These are phyloP conservation scores for Pseudocercospora crystallina DNA, from an alignment of 2,329 filamentous ascomycete genomes.

Conservation along the genomic window DNA sequence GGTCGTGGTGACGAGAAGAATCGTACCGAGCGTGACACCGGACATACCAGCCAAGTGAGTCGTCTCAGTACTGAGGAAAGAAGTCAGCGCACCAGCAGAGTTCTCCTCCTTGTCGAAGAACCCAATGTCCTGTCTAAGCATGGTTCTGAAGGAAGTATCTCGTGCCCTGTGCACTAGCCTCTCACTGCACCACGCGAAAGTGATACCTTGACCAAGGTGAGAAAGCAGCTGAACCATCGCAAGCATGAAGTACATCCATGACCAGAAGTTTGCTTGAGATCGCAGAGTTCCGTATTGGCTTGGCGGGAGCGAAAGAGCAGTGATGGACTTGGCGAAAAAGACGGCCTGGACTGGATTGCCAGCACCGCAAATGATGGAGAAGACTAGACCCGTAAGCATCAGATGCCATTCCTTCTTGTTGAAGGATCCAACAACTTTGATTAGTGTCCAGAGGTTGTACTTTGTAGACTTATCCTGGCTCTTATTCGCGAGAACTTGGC, in stretches of 20 bases:
- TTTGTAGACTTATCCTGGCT: conserved; percentile 35
- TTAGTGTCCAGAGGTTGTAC: conserved; percentile 72
- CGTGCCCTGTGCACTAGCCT: conserved; percentile 79
- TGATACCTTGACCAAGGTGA: conserved; percentile 66
- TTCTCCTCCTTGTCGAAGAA: conserved; percentile 93
- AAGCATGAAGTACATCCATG: conserved; percentile 83
- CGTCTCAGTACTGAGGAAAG: conserved; percentile 84
- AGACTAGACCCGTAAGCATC: conserved; percentile 73
- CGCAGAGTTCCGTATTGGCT: conserved; percentile 59
- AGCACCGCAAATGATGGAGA: conserved; percentile 73
- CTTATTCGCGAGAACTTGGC: conserved; percentile 63
- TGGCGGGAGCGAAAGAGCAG: conserved; percentile 61
- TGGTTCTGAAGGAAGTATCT: conserved; percentile 76
- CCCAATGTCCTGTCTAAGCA: conserved; percentile 87
- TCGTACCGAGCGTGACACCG: conserved; percentile 81
- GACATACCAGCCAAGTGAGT: conserved; percentile 86
- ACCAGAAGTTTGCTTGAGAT: conserved; percentile 79
- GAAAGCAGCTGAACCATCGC: conserved; percentile 70
- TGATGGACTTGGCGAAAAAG: conserved; percentile 87
- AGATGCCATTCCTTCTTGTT: conserved; percentile 70
- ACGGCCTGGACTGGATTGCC: conserved; percentile 76
- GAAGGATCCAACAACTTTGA: conserved; percentile 77
- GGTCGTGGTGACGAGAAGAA: conserved; percentile 78
- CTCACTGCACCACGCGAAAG: conserved; percentile 86
- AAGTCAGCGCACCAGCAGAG: conserved; percentile 82